These are phyloP conservation scores for Barbatosphaeria neglecta DNA, from an alignment of 495 filamentous ascomycete genomes.

Conservation along the genomic window DNA sequence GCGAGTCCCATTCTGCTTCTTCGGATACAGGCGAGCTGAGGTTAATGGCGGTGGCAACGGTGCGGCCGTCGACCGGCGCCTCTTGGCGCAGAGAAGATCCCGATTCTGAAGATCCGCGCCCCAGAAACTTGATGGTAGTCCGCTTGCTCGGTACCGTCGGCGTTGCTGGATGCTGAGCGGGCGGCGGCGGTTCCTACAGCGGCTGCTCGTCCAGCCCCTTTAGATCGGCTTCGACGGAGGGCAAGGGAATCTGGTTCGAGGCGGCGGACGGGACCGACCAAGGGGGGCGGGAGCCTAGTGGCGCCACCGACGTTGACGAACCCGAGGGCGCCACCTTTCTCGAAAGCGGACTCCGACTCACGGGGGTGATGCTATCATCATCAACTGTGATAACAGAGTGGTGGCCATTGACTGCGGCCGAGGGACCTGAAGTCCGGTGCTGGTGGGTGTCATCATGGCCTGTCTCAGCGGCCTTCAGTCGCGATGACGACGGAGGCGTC, in stretches of 20 bases:
- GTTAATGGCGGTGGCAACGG: too few species aligned
- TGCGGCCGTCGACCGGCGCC: too few species aligned
- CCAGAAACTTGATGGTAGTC: too few species aligned
- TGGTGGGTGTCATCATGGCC: neutral
- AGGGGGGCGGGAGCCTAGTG: too few species aligned
- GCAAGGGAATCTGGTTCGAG: neutral
- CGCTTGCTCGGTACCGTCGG: neutral
- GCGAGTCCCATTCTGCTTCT: too few species aligned
- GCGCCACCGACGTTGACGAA: too few species aligned
- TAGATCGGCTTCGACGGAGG: neutral
- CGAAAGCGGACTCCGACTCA: neutral
- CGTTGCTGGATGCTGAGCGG: neutral
- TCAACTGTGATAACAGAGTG: neutral
- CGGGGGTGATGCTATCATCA: neutral
- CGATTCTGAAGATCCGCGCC: too few species aligned
- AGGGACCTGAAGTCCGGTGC: neutral
- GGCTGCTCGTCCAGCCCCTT: neutral
- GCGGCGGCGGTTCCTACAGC: neutral
- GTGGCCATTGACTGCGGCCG: neutral
- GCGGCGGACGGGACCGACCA: neutral
- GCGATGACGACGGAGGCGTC: neutral
- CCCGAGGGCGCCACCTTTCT: neutral
- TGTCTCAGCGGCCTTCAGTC: neutral
- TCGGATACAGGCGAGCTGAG: too few species aligned
- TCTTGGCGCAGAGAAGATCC: too few species aligned